Base-by-base conservation (phyloP, 2,329 filamentous ascomycete species). In the Diaporthe caulivora region DNA sequence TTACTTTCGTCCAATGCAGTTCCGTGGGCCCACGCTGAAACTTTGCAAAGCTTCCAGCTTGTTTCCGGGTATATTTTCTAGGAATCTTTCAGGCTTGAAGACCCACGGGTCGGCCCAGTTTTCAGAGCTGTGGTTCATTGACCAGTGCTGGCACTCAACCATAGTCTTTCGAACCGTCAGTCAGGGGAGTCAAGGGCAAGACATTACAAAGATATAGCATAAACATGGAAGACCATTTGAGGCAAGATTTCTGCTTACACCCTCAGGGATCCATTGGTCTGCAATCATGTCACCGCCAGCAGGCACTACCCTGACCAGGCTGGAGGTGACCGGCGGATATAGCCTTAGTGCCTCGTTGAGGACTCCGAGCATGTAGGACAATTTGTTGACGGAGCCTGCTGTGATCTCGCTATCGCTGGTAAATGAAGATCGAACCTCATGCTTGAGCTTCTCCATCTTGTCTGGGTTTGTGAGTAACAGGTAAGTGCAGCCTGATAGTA, bases 321-420 rank as follows among this genome's bases (percentile, higher is more conserved):
- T 72, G 4, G 64, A 47, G 9, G 75, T 72, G n/a, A 67, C 65
- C 8, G 75, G 75, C n/a, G 84, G 82, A 64, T 83, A 84, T 55
- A 84, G 76, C n/a, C 84, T 79, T 29, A 85, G 73, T 10, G 77
- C 78, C 77, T 86, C 84, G 8, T 84, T 78, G n/a, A 85, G 76
- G 58, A 77, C 79, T 11, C 83, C 83, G 21, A 78, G 74, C 71
- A 85, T 77, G 58, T 85, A 86, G 31, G 73, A 51, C 0, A 84
- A 75, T 4, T 75, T 73, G 58, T 75, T 75, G 4, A 80, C 77
- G 8, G 77, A 77, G 10, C 75, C 72, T 26, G 82, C 74, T 17
- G 75, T 78, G 64, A 86, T 84, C 11, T 84, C 80, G 0, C 80
- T 76, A 42, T 81, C 78, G 0, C 42, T 76, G 5, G 73, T 62